A percentile compares a stretch with the other conserved stretches of the same genome.
Evolutionary conservation across 805 yeast genomes (phyloP).

Genomic region (Cyberlindnera misumaiensis): DNA sequence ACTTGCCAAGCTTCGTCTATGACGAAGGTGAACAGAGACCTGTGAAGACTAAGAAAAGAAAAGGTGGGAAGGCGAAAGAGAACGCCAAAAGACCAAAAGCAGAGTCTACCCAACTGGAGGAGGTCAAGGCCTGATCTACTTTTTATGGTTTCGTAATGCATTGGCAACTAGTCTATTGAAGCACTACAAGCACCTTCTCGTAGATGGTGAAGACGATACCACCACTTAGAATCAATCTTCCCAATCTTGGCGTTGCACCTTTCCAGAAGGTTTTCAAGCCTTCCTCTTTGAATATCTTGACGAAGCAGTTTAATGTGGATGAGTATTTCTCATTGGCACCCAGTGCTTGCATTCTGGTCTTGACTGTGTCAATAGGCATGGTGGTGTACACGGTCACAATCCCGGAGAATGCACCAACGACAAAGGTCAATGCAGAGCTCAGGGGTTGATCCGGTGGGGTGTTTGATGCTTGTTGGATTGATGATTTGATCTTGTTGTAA

Average conservation of each 20-base stretch:
- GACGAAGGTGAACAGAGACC: conserved; percentile 77
- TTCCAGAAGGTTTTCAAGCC: conserved; percentile 93
- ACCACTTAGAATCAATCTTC: conserved; percentile 87
- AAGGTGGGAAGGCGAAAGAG: conserved; percentile 27
- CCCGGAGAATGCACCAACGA: conserved; percentile 88
- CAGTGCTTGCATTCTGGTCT: conserved; percentile 94
- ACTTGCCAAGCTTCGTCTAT: conserved; percentile 80
- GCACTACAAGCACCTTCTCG: conserved; percentile 67
- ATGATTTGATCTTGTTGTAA: conserved; percentile 78
- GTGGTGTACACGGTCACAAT: conserved; percentile 85
- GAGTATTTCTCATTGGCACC: conserved; percentile 66
- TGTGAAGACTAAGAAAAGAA: conserved; percentile 49
- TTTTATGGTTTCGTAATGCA: neutral
- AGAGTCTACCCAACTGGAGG: conserved; percentile 7
- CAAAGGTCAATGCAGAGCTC: conserved; percentile 72
- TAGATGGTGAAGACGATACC: conserved; percentile 96
- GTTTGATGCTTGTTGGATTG: conserved; percentile 63
- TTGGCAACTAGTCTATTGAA: conserved; percentile 7
- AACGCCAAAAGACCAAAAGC: conserved; percentile 29
- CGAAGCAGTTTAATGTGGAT: conserved; percentile 79
- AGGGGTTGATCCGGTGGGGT: conserved; percentile 68
- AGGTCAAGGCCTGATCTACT: conserved; percentile 1
- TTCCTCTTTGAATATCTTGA: conserved; percentile 72
- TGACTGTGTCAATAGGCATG: conserved; percentile 94
- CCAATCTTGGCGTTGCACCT: conserved; percentile 96